These are phyloP conservation scores for Metschnikowia anglica DNA, from an alignment of 805 yeast species.

Conservation along the genomic window DNA sequence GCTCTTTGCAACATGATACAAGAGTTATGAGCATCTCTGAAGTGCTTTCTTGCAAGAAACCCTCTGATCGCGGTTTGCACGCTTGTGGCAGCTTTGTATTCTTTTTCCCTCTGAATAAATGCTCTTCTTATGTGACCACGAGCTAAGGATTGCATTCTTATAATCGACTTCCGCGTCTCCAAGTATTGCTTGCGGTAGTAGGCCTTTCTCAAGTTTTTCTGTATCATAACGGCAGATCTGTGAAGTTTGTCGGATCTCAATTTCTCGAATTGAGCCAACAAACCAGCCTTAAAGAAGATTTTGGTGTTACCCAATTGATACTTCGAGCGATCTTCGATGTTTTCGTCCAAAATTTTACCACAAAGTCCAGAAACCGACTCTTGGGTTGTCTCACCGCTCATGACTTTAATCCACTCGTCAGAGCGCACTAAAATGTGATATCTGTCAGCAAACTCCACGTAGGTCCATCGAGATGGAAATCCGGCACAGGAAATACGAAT, in stretches of 20 bases:
- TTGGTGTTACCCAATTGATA: constrained; percentile 92
- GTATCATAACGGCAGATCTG: constrained; percentile 78
- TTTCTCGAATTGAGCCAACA: constrained; percentile 88
- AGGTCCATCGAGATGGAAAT: constrained; percentile 94
- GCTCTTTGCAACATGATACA: constrained; percentile 46
- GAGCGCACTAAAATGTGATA: constrained; percentile 82
- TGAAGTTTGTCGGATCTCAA: constrained; percentile 75
- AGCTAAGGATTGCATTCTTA: constrained; percentile 56
- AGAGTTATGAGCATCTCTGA: constrained; percentile 34
- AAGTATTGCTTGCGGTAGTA: constrained; percentile 61
- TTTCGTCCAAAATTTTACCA: constrained; percentile 59
- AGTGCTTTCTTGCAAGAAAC: constrained; percentile 43
- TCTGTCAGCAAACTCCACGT: constrained; percentile 86
- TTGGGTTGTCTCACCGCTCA: constrained; percentile 50
- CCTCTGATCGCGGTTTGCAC: constrained; percentile 73
- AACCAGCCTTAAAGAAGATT: constrained; percentile 94
- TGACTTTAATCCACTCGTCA: constrained; percentile 59
- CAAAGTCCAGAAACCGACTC: constrained; percentile 65
- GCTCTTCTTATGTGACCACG: constrained; percentile 63
- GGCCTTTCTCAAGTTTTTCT: constrained; percentile 71
- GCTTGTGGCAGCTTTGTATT: constrained; percentile 58
- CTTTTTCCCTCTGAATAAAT: constrained; percentile 53
- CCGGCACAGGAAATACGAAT: constrained; percentile 97
- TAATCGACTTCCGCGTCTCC: constrained; percentile 53
- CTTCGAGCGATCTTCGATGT: constrained; percentile 64